These are phyloP conservation scores for Maudiozyma barnettii DNA, from an alignment of 805 yeast genomes.

Conservation along the genomic window DNA sequence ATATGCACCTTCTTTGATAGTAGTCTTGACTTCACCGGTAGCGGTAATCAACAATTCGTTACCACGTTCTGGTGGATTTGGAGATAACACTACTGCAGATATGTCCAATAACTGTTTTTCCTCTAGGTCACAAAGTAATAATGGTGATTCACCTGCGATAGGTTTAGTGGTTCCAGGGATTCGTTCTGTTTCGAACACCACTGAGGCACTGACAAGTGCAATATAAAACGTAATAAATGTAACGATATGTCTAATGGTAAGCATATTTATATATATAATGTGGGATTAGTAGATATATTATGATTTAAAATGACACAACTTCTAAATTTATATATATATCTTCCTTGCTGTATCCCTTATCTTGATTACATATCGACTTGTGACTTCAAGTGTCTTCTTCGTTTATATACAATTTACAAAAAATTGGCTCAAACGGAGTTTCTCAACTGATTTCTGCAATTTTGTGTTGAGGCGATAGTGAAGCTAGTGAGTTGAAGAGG, in stretches of 20 bases:
- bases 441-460: not conserved
- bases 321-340: no score
- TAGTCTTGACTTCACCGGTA: conserved; percentile 46
- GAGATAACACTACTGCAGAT: conserved; percentile 49
- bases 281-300: no score
- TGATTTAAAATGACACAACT: no score
- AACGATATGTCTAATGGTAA: not conserved
- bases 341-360: no score
- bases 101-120: conserved; percentile 57
- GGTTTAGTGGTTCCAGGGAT: conserved; percentile 37
- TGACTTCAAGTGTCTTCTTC: no score
- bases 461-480: not conserved
- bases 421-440: not conserved
- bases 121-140: conserved; percentile 61
- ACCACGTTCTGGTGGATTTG: conserved; percentile 90
- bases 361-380: no score
- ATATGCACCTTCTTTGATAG: conserved; percentile 76
- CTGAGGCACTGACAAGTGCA: not conserved
- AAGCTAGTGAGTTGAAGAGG: not conserved
- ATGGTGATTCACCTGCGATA: conserved; percentile 86
- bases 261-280: no score
- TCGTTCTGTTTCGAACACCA: not conserved
- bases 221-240: not conserved
- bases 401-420: not conserved
- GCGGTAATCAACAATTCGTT: conserved; percentile 72